Base-by-base conservation (phyloP, 2,329 filamentous ascomycete genomes). In the Ambrosiella cleistominuta region DNA sequence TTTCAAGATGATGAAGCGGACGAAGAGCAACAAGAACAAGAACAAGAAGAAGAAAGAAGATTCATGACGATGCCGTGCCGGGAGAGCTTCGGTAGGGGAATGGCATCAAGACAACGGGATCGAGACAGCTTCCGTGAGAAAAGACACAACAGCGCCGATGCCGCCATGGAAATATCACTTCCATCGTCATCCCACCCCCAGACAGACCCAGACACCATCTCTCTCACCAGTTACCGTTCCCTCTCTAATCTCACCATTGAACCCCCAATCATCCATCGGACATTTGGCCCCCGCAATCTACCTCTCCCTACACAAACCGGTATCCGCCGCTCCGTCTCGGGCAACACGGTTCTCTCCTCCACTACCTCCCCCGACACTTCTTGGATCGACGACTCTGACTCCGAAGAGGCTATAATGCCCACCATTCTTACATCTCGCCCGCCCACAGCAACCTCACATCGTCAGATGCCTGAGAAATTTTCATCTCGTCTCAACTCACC, bases 361-460 rank as follows among this genome's bases (percentile, higher is more conserved):
- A 42, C 27, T 15, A 60, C 50, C 38, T 51, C 62, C 45, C 62
- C 63, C 35, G 65, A 66, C 17, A 63, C 66, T 50, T 71, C 69
- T 54, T 72, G 70, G 70, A 68, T 71, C 6, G 69, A 70, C 15
- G 61, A 63, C 12, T 69, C 71, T 39, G 70, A 69, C 1, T 69
- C 71, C 47, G 63, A 64, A 1, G 68, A 68, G 7, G 64, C 65
- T 7, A 57, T 35, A 40, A 40, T 17, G 12, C 17, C 39, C n/a
- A 49, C 44, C 38, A 44, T 51, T 49, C 17, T 50, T 42, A 11
- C 51, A 47, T 56, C 54, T 11, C 54, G 44, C 17, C 54, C 44
- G n/a, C 54, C 35, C 17, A 47, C 38, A 9, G 37, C 45, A 8
- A 15, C 44, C 9, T 42, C 47, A 8, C 49, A 42, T 42, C 52